Percentiles rank a stretch among this genome's conserved stretches.
Conservation (phyloP, 768 basidiomycete species). For the Boletus vinaceobasis region DNA sequence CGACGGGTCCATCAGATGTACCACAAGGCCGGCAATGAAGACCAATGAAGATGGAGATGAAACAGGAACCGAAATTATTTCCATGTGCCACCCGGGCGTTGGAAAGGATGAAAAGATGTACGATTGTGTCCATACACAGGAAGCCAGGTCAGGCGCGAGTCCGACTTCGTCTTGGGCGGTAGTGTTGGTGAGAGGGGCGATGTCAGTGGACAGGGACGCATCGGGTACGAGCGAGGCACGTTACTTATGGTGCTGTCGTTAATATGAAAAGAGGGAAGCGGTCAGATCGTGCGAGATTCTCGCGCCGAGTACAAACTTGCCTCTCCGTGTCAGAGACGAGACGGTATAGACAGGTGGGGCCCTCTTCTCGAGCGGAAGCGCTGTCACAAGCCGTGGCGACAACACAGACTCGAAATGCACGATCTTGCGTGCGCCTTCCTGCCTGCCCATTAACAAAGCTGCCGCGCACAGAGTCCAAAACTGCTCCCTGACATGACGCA, state of each 20-base stretch:
- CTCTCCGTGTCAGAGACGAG: conserved; percentile 30
- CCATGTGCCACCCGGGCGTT: no score
- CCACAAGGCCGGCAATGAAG: conserved; percentile 43
- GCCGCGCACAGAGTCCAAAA: neutral
- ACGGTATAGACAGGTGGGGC: conserved; percentile 54
- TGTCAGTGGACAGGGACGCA: conserved; percentile 45
- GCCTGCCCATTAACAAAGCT: conserved; percentile 9
- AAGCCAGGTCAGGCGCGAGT: neutral
- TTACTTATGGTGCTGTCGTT: conserved; percentile 11
- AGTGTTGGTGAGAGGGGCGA: conserved; percentile 54
- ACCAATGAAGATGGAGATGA: neutral
- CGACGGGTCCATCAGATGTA: conserved; percentile 15
- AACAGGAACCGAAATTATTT: neutral
- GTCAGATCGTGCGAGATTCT: conserved; percentile 80
- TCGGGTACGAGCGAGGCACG: conserved; percentile 19
- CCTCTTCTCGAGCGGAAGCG: no score
- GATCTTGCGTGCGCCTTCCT: conserved; percentile 89
- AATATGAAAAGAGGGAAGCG: no score
- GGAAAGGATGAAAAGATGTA: conserved; percentile 24
- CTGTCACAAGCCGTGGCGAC: conserved; percentile 78
- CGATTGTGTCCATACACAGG: conserved; percentile 65
- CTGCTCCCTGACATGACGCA: neutral
- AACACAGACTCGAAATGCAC: conserved; percentile 89
- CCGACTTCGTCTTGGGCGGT: conserved; percentile 63
- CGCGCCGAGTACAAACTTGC: conserved; percentile 45